Base-by-base conservation (phyloP, 2,329 filamentous ascomycete species). In the Diaporthe caulivora region DNA sequence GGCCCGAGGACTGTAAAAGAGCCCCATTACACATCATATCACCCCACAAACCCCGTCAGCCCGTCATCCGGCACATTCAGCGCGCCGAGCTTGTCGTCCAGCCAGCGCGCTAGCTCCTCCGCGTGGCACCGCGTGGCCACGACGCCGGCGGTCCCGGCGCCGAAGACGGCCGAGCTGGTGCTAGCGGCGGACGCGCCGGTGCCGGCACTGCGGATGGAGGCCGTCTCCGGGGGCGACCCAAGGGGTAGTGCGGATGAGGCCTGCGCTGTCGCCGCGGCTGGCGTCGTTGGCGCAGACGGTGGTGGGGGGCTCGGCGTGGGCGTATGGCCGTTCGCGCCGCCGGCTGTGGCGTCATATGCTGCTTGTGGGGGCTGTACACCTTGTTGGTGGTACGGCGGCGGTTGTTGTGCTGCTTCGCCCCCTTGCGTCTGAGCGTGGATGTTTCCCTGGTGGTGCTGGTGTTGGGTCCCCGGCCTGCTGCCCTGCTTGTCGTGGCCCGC, bases 51-150 rank as follows among this genome's bases (percentile, higher is more conserved):
- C 37, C 60, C 71, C n/a, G 67, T 84, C 29, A 87, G 82, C 7
- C 85, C 86, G 69, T 90, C 88, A 64, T 89, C 86, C 0, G 89
- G 88, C 37, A 91, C 85, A 18, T 82, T 82, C 74, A 91, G 79
- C 18, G 84, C 83, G 8, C 87, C 87, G 8, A 92, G 83, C 81
- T 88, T 88, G n/a, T 88, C 87, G 75, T 92, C 90, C 76, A 92
- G 80, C 86, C 88, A 90, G 71, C 84, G 82, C 31, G 88, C 89
- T 71, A 92, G 82, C 76, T 92, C 89, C 76, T 90, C 88, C 5
- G 89, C 88, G 72, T 90, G 88, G 72, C 87, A 84, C 73, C 89
- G 84, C 80, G 90, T 86, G 11, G 84, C 83, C 67, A 88, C 84
- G 26, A 90, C 86, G 29, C 84, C 87, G 2, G 84, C 84, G 2